These are phyloP conservation scores for Hypoxylon sp. DNA, from an alignment of 2,329 filamentous ascomycete genomes.

Conservation along the genomic window DNA sequence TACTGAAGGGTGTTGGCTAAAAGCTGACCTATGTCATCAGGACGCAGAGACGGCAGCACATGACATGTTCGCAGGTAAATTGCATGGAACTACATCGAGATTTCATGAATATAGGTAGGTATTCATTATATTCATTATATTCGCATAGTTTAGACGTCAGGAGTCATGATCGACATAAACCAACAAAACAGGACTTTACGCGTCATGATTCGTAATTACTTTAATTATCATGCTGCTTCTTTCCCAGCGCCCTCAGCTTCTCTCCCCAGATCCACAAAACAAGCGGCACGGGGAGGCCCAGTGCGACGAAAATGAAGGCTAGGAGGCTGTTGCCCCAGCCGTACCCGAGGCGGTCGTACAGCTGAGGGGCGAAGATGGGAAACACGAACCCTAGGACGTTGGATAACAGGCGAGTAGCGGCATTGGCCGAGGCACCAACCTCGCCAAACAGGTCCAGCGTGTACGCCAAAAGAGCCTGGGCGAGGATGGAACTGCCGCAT, in stretches of 20 bases:
- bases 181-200: background rate
- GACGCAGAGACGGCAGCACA: background rate
- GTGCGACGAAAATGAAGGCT: constrained; percentile 57
- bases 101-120: background rate
- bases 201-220: background rate
- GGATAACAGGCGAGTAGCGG: constrained; percentile 67
- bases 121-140: background rate
- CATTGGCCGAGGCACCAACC: constrained; percentile 59
- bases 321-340: constrained; percentile 62
- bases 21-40: background rate
- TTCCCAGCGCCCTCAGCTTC: constrained; percentile 42
- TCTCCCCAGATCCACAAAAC: constrained; percentile 49
- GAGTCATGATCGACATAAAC: background rate
- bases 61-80: background rate
- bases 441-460: constrained; percentile 65
- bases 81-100: background rate
- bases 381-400: constrained; percentile 69
- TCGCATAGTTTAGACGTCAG: background rate
- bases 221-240: constrained; percentile 14
- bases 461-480: constrained; percentile 69
- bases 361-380: constrained; percentile 66
- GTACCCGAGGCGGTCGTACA: constrained; percentile 57
- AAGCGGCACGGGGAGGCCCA: constrained; percentile 44
- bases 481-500: constrained; percentile 66
- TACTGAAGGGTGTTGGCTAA: background rate